A percentile compares a stretch with the other conserved stretches of the same genome.
phyloP scores from a whole-genome alignment of 2,329 filamentous ascomycete genomes.

The Nannizziopsis arthrosporioides region DNA sequence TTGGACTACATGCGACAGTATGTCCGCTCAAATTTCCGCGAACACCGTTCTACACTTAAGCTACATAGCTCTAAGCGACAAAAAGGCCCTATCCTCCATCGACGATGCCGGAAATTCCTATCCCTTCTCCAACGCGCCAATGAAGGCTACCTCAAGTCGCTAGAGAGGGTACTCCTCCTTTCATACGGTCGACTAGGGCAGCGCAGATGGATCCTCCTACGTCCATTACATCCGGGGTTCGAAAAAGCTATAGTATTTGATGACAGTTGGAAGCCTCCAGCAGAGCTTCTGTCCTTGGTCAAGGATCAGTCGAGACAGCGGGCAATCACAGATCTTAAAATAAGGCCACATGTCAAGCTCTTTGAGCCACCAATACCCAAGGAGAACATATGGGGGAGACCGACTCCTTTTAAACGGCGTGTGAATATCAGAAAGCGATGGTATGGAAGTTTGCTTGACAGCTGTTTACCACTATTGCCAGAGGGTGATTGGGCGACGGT shows the following conservation, averaged over 20 bases:
- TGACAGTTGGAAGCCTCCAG: slow-evolving; percentile 10
- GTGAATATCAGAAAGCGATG: slow-evolving; percentile 28
- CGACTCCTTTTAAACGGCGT: slow-evolving; percentile 22
- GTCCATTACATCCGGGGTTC: slow-evolving; percentile 13
- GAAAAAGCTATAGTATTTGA: slow-evolving; percentile 11
- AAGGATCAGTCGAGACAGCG: slow-evolving; percentile 12
- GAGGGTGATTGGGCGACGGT: slow-evolving; percentile 27
- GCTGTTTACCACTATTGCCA: slow-evolving; percentile 31
- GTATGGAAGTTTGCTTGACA: slow-evolving; percentile 25
- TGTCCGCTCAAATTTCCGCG: slow-evolving; percentile 39
- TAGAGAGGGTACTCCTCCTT: slow-evolving; percentile 43
- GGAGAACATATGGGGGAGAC: slow-evolving; percentile 28
- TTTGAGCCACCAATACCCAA: slow-evolving; percentile 24
- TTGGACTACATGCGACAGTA: slow-evolving; percentile 40
- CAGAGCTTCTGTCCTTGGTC: slow-evolving; percentile 3
- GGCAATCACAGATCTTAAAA: slow-evolving; percentile 20
- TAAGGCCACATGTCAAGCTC: slow-evolving; percentile 10
- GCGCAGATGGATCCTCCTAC: slow-evolving; percentile 40
- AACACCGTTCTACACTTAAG: slow-evolving; percentile 21
- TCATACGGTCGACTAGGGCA: slow-evolving; percentile 48
- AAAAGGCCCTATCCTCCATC: slow-evolving; percentile 15
- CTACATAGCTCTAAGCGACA: neutral
- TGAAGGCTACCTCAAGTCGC: slow-evolving; percentile 40
- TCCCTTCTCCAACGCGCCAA: slow-evolving; percentile 43
- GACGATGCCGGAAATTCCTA: slow-evolving; percentile 28